Conservation (phyloP, 2,329 filamentous ascomycete species). For the Aotearoamyces nothofagi region DNA sequence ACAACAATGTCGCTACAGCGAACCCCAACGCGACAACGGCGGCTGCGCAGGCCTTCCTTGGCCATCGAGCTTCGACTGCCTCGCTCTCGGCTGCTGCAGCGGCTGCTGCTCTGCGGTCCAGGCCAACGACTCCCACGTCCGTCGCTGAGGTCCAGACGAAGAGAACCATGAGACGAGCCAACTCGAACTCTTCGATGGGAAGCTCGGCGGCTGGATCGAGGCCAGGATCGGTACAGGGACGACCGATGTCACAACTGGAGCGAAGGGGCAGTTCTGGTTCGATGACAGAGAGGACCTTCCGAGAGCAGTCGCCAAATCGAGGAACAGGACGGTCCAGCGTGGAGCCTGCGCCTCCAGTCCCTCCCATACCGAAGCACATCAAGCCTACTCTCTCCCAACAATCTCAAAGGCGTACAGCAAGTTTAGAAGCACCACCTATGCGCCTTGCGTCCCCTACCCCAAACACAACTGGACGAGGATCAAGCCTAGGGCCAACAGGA, state of each 20-base stretch:
- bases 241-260: slow-evolving; percentile 33
- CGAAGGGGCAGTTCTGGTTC: slow-evolving; percentile 59
- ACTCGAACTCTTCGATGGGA: slow-evolving; percentile 54
- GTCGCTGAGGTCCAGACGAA: slow-evolving; percentile 79
- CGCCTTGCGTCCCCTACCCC: slow-evolving; percentile 18
- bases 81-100: slow-evolving; percentile 75
- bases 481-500: slow-evolving; percentile 13
- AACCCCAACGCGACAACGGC: slow-evolving; percentile 65
- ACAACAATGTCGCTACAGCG: slow-evolving; percentile 36
- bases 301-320: slow-evolving; percentile 53
- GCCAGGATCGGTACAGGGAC: slow-evolving; percentile 15
- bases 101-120: slow-evolving; percentile 66
- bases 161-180: slow-evolving; percentile 59
- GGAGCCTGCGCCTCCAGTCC: slow-evolving; percentile 55
- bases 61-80: slow-evolving; percentile 44
- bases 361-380: slow-evolving; percentile 46
- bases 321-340: slow-evolving; percentile 22
- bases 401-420: slow-evolving; percentile 18
- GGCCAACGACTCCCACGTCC: slow-evolving; percentile 62
- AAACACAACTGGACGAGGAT: slow-evolving; percentile 15
- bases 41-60: slow-evolving; percentile 67
- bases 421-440: slow-evolving; percentile 21
- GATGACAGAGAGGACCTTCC: slow-evolving; percentile 81
- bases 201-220: slow-evolving; percentile 28
- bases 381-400: slow-evolving; percentile 13